Evolutionary conservation across 176 grass and related monocot species (phyloP).

Genomic region (Bothriochloa decipiens): DNA sequence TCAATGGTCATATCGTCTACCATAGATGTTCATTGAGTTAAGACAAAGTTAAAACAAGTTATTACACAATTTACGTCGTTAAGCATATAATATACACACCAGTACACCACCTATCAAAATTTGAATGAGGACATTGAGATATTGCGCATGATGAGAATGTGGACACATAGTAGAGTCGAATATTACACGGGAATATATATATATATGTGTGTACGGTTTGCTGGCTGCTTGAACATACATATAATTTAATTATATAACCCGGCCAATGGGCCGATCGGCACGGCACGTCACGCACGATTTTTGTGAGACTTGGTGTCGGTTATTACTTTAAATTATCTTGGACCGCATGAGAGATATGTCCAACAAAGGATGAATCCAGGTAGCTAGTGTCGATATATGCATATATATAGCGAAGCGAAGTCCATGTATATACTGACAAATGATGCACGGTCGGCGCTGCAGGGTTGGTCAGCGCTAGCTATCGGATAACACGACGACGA

Average conservation of each 20-base stretch:
- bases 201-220: neutral
- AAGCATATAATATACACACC: neutral
- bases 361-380: neutral
- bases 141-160: conserved; percentile 2
- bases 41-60: no score
- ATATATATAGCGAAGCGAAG: neutral
- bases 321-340: neutral
- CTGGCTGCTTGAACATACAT: neutral
- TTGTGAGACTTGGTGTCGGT: neutral
- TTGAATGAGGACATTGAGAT: neutral
- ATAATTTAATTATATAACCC: no score
- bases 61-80: no score
- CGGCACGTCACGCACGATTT: neutral
- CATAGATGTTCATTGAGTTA: no score
- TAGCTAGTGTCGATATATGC: neutral
- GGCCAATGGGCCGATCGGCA: neutral
- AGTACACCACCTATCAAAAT: neutral
- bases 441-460: no score
- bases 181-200: neutral
- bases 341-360: neutral
- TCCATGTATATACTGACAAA: no score
- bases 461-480: no score
- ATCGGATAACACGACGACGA: no score
- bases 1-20: no score
- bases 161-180: neutral